A percentile compares a stretch with the other conserved stretches of the same genome.
Conservation (phyloP, 176 grass and related monocot species). For the Aegilops longissima region DNA sequence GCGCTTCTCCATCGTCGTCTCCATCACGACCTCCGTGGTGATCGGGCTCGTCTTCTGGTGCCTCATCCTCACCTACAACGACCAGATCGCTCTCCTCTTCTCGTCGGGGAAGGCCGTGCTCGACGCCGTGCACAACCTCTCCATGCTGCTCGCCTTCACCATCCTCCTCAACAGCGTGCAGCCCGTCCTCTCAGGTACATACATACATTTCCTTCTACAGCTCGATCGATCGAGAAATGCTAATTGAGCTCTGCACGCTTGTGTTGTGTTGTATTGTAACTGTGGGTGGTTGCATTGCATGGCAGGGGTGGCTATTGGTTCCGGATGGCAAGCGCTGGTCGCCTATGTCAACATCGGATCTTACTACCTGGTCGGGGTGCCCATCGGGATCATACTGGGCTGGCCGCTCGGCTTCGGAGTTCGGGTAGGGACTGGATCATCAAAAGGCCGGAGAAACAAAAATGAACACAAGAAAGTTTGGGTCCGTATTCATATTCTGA, state of each 20-base stretch:
- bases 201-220: not conserved
- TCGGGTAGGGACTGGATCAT: slow-evolving; percentile 20
- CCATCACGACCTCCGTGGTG: slow-evolving; percentile 40
- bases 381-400: slow-evolving; percentile 43
- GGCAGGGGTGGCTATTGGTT: slow-evolving; percentile 59
- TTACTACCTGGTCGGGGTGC: slow-evolving; percentile 67
- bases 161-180: slow-evolving; percentile 62
- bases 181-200: slow-evolving; percentile 48
- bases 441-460: not conserved
- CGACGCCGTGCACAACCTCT: slow-evolving; percentile 35
- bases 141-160: slow-evolving; percentile 48
- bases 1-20: slow-evolving; percentile 51
- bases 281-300: slow-evolving; percentile 19
- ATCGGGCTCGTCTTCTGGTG: slow-evolving; percentile 52
- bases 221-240: not conserved
- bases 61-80: slow-evolving; percentile 44
- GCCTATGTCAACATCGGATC: slow-evolving; percentile 64
- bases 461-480: not conserved
- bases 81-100: slow-evolving; percentile 47
- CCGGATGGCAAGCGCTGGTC: slow-evolving; percentile 58
- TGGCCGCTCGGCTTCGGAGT: slow-evolving; percentile 45
- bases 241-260: not conserved
- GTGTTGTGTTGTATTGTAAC: too few species aligned
- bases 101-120: slow-evolving; percentile 36
- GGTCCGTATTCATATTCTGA: not conserved